Conservation (phyloP, 495 filamentous ascomycete species). For the Stereocaulon alpinum region DNA sequence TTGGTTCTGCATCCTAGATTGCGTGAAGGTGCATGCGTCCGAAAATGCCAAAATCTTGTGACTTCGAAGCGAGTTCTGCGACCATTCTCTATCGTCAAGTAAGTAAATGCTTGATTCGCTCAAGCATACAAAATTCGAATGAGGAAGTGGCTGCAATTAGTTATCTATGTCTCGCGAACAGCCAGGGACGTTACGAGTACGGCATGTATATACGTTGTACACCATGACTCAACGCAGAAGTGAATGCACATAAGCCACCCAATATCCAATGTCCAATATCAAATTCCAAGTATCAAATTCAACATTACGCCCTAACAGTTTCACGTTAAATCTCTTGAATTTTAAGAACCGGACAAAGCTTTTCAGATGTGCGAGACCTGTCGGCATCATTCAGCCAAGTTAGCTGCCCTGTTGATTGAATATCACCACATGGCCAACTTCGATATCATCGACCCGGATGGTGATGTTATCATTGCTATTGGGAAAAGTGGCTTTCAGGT, state of each 20-base stretch:
- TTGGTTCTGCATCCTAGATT: neutral
- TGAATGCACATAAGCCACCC: neutral
- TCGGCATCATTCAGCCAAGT: neutral
- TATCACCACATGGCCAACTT: neutral
- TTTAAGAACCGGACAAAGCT: neutral
- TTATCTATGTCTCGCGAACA: no score
- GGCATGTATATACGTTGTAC: neutral
- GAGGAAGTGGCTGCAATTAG: no score
- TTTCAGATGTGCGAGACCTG: neutral
- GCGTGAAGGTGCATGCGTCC: neutral
- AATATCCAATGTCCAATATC: no score
- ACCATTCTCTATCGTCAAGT: neutral
- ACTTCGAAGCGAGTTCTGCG: neutral
- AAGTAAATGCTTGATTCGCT: neutral
- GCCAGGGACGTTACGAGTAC: no score
- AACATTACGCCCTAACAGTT: neutral
- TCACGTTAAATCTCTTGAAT: neutral
- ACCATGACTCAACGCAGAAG: neutral
- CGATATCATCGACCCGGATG: conserved; percentile 4
- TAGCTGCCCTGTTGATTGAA: neutral
- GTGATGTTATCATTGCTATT: conserved; percentile 2
- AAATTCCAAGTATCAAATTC: neutral
- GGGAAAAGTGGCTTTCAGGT: neutral
- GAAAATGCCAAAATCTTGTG: no score
- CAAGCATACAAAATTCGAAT: neutral